phyloP scores from a whole-genome alignment of 169 alveolate species.

The Neospora caninum region DNA sequence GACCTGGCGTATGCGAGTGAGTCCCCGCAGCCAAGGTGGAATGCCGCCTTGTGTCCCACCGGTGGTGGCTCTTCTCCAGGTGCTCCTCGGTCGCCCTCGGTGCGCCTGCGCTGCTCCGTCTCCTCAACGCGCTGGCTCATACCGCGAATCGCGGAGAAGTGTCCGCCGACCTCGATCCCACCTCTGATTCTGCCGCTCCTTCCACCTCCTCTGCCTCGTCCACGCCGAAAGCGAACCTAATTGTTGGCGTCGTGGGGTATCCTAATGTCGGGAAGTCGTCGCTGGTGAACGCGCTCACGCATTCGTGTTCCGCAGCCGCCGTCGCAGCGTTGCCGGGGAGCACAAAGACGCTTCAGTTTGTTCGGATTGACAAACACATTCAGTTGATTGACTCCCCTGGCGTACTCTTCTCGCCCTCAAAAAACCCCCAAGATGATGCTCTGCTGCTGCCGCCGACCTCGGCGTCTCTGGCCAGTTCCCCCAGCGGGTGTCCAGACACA shows the following conservation, averaged over 20 bases:
- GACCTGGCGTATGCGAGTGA: no score
- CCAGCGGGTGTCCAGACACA: not conserved
- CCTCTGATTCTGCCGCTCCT: not conserved
- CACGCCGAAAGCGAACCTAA: constrained; percentile 77
- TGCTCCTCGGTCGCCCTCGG: constrained; percentile 24
- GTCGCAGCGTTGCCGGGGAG: constrained; percentile 93
- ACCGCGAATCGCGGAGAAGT: not conserved
- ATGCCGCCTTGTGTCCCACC: no score
- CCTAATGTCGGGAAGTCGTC: constrained; percentile 96
- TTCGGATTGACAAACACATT: constrained; percentile 88
- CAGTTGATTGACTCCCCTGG: constrained; percentile 96
- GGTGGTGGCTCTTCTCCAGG: not conserved
- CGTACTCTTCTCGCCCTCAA: constrained; percentile 81
- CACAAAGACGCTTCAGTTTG: constrained; percentile 90
- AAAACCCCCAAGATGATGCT: constrained; percentile 63
- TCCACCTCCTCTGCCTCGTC: not conserved
- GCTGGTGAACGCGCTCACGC: constrained; percentile 89
- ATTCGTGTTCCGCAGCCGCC: constrained; percentile 87
- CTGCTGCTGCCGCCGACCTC: constrained; percentile 42
- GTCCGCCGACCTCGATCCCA: not conserved
- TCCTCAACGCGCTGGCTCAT: not conserved
- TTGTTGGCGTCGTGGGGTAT: constrained; percentile 93
- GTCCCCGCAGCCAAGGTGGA: no score
- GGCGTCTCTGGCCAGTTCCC: constrained; percentile 28
- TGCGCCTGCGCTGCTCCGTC: constrained; percentile 43